A percentile compares a stretch with the other conserved stretches of the same genome.
These are phyloP conservation scores for Naegleria gruberi DNA, from an alignment of 208 protist genomes.

Conservation along the genomic window DNA sequence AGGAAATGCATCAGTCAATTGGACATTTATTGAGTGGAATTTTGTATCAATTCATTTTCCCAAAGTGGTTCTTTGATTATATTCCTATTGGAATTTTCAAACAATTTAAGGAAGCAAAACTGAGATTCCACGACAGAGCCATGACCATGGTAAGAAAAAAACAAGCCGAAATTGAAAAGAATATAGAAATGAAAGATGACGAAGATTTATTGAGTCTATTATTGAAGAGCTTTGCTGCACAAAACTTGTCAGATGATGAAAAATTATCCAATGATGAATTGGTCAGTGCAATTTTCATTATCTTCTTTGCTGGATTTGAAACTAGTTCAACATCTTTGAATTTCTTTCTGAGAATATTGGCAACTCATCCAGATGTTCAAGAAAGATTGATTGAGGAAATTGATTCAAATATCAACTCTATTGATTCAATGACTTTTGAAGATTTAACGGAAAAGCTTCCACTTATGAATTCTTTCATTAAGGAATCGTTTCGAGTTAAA, in stretches of 20 bases:
- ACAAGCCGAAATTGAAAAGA: too few species aligned
- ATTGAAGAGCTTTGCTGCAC: too few species aligned
- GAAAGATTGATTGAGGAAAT: background rate
- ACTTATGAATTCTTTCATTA: background rate
- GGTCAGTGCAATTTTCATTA: background rate
- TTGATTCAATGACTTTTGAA: background rate
- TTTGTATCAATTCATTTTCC: background rate
- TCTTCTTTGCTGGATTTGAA: background rate
- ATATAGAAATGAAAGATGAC: too few species aligned
- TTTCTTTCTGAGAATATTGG: background rate
- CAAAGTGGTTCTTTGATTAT: background rate
- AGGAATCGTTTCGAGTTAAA: background rate
- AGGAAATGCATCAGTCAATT: background rate
- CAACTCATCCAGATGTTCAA: background rate
- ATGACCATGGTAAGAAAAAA: too few species aligned
- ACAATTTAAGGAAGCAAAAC: too few species aligned
- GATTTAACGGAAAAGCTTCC: background rate
- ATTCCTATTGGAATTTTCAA: too few species aligned
- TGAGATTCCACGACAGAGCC: too few species aligned
- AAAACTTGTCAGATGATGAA: too few species aligned
- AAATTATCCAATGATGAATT: background rate
- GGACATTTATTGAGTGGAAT: background rate
- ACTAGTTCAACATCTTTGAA: background rate
- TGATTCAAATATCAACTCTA: background rate
- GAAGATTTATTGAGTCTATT: too few species aligned